Evolutionary conservation across 192 early-diverging fungal genomes (phyloP), one percentile per base, ranked within the genome.

Genomic region (Borealophlyctis nickersoniae): DNA sequence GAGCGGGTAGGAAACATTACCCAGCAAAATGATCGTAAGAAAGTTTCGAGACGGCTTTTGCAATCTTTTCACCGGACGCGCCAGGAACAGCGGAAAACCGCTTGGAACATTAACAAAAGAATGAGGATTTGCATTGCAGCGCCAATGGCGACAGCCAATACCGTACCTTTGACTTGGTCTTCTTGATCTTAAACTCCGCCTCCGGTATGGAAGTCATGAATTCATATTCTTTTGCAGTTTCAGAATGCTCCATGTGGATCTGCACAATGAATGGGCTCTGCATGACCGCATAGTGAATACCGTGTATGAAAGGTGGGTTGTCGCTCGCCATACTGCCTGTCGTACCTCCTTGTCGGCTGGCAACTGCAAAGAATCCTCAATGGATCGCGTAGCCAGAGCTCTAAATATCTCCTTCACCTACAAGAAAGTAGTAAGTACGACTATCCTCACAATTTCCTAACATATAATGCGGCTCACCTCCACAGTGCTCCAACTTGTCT

Each of bases 181-280:
- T 77, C 51, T 81, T 76, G 45, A 88, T 71, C 9, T 74, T 71
- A 30, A 90, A 56, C 1, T 77, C 71, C 9, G 85, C 80, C 11
- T 82, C 76, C 19, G 81, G 74, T 49, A 86, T 76, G 11, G 57
- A 70, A 14, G 80, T 78, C 52, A 90, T 73, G 50, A 88, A 89
- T 24, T 78, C 64, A 61, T 85, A 88, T 34, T 89, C 89, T 3
- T 69, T 66, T 22, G 71, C 72, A 0, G 86, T 80, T 30, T 78
- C 77, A 0, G 60, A 62, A 54, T 90, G 87, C 9, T 74, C 72
- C 14, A 84, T 72, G 0, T 76, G 71, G 2, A 87, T 63, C 5
- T 70, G 80, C 52, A 88, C 72, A 34, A 67, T 71, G 27, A 87
- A 75, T 24, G 75, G 72, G 51, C 76, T 79, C 68, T 76, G 65